phyloP scores from a whole-genome alignment of 345 rosid genomes.

The Combretum micranthum region DNA sequence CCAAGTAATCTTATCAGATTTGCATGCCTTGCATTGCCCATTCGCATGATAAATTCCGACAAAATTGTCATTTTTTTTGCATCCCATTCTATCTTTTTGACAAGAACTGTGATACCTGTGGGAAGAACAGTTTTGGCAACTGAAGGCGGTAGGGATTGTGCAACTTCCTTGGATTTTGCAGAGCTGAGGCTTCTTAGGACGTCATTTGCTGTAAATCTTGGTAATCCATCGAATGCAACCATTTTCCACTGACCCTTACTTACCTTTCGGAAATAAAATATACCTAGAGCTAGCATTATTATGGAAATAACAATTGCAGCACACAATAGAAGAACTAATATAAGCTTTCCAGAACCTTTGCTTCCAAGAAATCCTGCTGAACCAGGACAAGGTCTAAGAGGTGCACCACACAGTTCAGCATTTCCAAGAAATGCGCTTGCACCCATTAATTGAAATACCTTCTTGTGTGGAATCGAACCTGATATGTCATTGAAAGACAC shows the following conservation, averaged over 20 bases:
- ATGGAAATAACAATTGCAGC: slow-evolving; percentile 29
- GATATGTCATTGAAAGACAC: slow-evolving; percentile 58
- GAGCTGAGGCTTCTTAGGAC: slow-evolving; percentile 59
- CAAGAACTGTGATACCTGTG: slow-evolving; percentile 77
- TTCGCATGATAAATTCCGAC: slow-evolving; percentile 33
- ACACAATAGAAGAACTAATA: slow-evolving; percentile 49
- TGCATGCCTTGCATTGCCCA: slow-evolving; percentile 77
- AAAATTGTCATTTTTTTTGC: slow-evolving; percentile 29
- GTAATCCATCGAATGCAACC: slow-evolving; percentile 66
- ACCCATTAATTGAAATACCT: slow-evolving; percentile 51
- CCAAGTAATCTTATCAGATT: slow-evolving; percentile 79
- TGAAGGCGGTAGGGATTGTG: slow-evolving; percentile 28
- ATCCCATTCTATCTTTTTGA: slow-evolving; percentile 56
- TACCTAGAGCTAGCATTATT: slow-evolving; percentile 38
- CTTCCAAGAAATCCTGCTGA: slow-evolving; percentile 32
- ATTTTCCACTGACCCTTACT: slow-evolving; percentile 68
- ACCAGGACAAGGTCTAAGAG: slow-evolving; percentile 50
- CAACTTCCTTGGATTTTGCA: slow-evolving; percentile 32
- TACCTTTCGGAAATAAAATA: slow-evolving; percentile 43
- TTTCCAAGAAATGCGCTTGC: slow-evolving; percentile 60
- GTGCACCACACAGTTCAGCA: slow-evolving; percentile 66
- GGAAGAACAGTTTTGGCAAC: slow-evolving; percentile 69
- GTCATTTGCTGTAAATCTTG: slow-evolving; percentile 68
- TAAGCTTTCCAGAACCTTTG: slow-evolving; percentile 49
- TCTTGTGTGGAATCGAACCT: slow-evolving; percentile 58